Evolutionary conservation across 352 stramenopile genomes (phyloP), one percentile per base, ranked within the genome.

Genomic region (Phytopythium sindhum): DNA sequence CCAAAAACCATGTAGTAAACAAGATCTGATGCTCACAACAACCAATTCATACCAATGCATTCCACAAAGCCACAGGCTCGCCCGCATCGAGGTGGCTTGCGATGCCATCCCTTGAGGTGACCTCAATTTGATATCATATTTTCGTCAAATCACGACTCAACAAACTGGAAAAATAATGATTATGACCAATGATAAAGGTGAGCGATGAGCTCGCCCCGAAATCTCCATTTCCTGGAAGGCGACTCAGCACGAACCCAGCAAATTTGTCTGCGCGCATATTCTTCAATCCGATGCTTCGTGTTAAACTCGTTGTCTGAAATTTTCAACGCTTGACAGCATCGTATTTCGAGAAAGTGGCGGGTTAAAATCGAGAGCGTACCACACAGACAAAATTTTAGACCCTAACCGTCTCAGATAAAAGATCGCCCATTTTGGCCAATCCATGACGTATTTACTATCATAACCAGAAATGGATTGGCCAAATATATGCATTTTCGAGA

Each of bases 1-100:
- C 75, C 62, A 67, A 69, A 86, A 90, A 54, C 47, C 72, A 87
- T 92, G 84, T 90, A 84, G 84, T 81, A 59, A 92, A 78, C 45
- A 69, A 63, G 69, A 80, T 82, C 77, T 92, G 84, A 92, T 92
- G 84, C 84, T 92, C 83, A 71, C 33, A 9, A 58, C 37, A 15
- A 39, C 33, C 10, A 39, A 39, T 39, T 39, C 28, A 45, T 24
- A 33, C 12, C 24, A 26, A 55, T 55, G 2, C 14, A 35, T 55
- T 8, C n/a, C n/a, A n/a, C 10, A 6, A 31, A 29, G 47, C n/a
- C 0, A 11, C 12, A n/a, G n/a, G n/a, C n/a, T n/a, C n/a, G n/a
- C n/a, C n/a, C n/a, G n/a, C n/a, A n/a, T n/a, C n/a, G n/a, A n/a
- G n/a, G n/a, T n/a, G n/a, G n/a, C n/a, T n/a, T n/a, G n/a, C n/a